Evolutionary conservation across 2,329 filamentous ascomycete genomes (phyloP), one percentile per base, ranked within the genome.

Genomic region (Aspergillus bombycis): DNA sequence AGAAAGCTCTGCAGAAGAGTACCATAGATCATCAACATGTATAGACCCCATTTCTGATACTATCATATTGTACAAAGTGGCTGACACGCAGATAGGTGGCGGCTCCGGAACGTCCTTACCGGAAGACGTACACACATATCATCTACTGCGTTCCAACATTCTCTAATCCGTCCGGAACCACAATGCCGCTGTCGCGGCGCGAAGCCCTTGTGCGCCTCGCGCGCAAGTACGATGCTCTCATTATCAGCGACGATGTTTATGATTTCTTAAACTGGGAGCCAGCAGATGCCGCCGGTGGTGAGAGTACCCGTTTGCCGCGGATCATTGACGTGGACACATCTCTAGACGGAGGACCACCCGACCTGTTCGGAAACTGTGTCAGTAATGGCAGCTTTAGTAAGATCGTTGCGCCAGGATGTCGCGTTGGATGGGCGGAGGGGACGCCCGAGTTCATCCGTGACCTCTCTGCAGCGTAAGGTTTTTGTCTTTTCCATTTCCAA

Each of bases 221-320:
- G 0, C 85, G 94, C 62, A 82, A 88, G 63, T 87, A 90, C 75
- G 89, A 97, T 75, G 92, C 92, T 6, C 84, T 97, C 19, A 79
- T 97, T 61, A 84, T 97, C 38, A 87, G 87, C 58, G 94, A 98
- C 79, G 94, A 98, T 75, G 93, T 97, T 11, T 98, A 98, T 75
- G 94, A 98, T 75, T 90, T 94, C 67, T 83, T 98, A 8, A 91
- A 94, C 74, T 97, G 93, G 92, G 34, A 10, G n/a, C 52, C 52
- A 23, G 10, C 14, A 16, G 85, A 86, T 2, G 70, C 80, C 1
- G 50, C 21, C 60, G 60, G 23, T 46, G 28, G 12, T 30, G 58
- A 59, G 21, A 34, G 9, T 19, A 10, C 19, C 50, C 26, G 4
- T 60, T 59, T 19, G 57, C 92, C 93, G 4, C 87, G 93, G 1